A percentile compares a stretch with the other conserved stretches of the same genome.
Conservation (phyloP, 768 basidiomycete genomes). For the Asterophora lycoperdoides region DNA sequence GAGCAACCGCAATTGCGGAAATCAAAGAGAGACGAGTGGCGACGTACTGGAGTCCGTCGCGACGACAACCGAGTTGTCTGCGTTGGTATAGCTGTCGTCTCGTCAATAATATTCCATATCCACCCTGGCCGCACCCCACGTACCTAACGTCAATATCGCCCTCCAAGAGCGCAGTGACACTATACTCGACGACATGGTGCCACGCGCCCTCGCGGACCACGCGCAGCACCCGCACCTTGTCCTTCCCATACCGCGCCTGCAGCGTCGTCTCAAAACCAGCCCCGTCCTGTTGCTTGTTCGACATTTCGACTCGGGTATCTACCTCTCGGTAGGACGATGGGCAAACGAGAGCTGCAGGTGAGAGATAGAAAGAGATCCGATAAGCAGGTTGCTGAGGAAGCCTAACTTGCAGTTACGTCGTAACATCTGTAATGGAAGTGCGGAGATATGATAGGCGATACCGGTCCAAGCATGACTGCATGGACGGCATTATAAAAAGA, state of each 20-base stretch:
- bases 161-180: slow-evolving; percentile 74
- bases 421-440: no score
- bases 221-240: slow-evolving; percentile 81
- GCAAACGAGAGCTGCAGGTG: no score
- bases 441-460: no score
- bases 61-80: slow-evolving; percentile 84
- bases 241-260: slow-evolving; percentile 78
- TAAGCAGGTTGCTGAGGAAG: no score
- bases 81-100: slow-evolving; percentile 70
- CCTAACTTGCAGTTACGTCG: no score
- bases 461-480: no score
- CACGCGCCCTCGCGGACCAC: slow-evolving; percentile 66
- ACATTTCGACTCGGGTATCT: neutral
- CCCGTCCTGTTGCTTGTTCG: neutral
- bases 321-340: no score
- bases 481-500: no score
- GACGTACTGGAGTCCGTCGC: slow-evolving; percentile 86
- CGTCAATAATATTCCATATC: neutral
- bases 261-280: slow-evolving; percentile 8
- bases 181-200: slow-evolving; percentile 83
- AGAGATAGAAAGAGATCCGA: no score
- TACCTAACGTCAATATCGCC: slow-evolving; percentile 78
- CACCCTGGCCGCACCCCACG: no score
- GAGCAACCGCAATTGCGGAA: no score
- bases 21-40: no score